These are phyloP conservation scores for Xylaria curta DNA, from an alignment of 495 filamentous ascomycete species.

Conservation along the genomic window DNA sequence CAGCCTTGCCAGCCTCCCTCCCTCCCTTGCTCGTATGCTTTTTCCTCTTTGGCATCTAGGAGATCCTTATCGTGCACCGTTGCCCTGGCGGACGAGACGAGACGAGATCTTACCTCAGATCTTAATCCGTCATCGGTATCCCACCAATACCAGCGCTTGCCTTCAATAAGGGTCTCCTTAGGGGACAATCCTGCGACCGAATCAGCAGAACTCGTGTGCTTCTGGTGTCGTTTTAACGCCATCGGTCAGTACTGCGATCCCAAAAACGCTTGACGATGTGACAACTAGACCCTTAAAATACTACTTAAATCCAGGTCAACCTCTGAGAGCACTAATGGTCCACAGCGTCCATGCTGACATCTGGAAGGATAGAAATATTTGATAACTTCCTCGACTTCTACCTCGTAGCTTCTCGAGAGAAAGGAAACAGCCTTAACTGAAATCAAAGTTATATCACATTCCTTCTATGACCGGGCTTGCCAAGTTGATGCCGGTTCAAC, in stretches of 20 bases:
- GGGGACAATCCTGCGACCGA: not conserved
- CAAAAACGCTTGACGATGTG: not conserved
- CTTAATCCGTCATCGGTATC: slow-evolving; percentile 12
- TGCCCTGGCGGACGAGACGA: not conserved
- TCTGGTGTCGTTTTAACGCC: not conserved
- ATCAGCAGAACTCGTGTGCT: not conserved
- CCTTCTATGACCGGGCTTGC: not conserved
- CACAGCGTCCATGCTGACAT: not conserved
- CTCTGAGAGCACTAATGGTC: not conserved
- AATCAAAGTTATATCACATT: not conserved
- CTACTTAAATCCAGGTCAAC: not conserved
- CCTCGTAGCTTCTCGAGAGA: not conserved
- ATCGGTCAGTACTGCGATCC: not conserved
- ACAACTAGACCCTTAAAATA: not conserved
- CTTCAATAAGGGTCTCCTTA: not conserved
- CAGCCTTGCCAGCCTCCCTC: slow-evolving; percentile 8
- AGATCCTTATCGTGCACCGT: not conserved
- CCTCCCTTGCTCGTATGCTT: not conserved
- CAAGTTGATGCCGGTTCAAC: slow-evolving; percentile 1
- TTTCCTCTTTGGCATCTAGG: not conserved
- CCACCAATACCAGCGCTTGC: slow-evolving; percentile 15
- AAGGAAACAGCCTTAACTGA: not conserved
- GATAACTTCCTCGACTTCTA: not conserved
- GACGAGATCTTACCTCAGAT: slow-evolving; percentile 19
- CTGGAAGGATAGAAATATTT: not conserved